These are phyloP conservation scores for Vitis labrusca DNA, from an alignment of 164 flowering plant genomes.

Conservation along the genomic window DNA sequence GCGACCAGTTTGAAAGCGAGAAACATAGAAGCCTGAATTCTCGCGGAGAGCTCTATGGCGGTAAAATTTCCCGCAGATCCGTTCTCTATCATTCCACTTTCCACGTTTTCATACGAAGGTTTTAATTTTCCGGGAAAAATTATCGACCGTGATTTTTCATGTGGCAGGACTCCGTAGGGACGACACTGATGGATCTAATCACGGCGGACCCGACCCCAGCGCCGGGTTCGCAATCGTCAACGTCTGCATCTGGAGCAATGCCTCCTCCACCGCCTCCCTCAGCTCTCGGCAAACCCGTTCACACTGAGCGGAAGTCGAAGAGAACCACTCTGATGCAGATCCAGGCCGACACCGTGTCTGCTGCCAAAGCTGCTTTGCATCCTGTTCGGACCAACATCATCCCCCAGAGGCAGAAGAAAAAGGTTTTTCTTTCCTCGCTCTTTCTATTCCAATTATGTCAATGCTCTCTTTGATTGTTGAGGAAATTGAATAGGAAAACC, in stretches of 20 bases:
- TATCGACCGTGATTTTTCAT: too few relatives aligned
- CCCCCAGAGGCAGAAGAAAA: constrained; percentile 74
- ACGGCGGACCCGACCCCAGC: constrained; percentile 75
- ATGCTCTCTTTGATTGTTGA: not conserved
- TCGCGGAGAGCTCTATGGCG: too few relatives aligned
- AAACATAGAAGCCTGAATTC: too few relatives aligned
- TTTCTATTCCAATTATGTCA: not conserved
- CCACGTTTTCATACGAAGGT: too few relatives aligned
- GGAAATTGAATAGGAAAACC: too few relatives aligned
- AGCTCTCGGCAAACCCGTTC: constrained; percentile 41
- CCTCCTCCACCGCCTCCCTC: constrained; percentile 30
- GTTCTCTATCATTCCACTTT: too few relatives aligned
- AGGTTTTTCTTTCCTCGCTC: constrained; percentile 25
- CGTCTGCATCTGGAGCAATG: constrained; percentile 25
- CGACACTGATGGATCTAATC: constrained; percentile 97
- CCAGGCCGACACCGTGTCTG: constrained; percentile 92
- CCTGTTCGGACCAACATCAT: constrained; percentile 72
- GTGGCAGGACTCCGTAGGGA: constrained; percentile 75
- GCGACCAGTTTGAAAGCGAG: too few relatives aligned
- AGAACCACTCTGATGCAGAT: constrained; percentile 76
- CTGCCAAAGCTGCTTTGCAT: constrained; percentile 75
- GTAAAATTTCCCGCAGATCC: too few relatives aligned
- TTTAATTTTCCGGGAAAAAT: too few relatives aligned
- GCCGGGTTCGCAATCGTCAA: constrained; percentile 28
- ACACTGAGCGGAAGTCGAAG: constrained; percentile 64